A percentile compares a stretch with the other conserved stretches of the same genome.
Evolutionary conservation across 2,329 filamentous ascomycete species (phyloP).

Genomic region (Xylaria sp.): DNA sequence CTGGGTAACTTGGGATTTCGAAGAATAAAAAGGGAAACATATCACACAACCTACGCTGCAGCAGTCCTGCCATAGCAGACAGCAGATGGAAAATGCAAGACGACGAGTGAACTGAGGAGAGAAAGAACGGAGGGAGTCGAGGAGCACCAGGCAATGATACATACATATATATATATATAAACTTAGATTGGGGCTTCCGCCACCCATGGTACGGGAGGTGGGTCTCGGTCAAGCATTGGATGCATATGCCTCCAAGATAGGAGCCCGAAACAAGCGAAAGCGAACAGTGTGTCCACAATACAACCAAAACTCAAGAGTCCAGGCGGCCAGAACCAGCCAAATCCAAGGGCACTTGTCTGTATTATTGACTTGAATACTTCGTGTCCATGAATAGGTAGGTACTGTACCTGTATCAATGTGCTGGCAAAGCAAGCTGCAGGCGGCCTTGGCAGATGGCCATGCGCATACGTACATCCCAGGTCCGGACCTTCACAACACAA

Average conservation of each 20-base stretch:
- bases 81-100: background rate
- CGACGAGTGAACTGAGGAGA: background rate
- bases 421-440: slow-evolving; percentile 31
- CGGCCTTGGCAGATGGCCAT: slow-evolving; percentile 32
- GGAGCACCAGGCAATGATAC: background rate
- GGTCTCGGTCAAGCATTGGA: slow-evolving; percentile 31
- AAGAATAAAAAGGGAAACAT: background rate
- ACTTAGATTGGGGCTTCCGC: slow-evolving; percentile 14
- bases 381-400: too few relatives aligned
- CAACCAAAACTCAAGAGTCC: slow-evolving; percentile 17
- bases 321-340: background rate
- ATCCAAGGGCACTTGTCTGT: slow-evolving; percentile 3
- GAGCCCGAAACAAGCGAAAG: slow-evolving; percentile 11
- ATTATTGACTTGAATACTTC: slow-evolving; percentile 9
- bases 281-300: slow-evolving; percentile 21
- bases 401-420: slow-evolving; percentile 21
- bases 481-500: slow-evolving; percentile 19
- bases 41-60: slow-evolving; percentile 1
- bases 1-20: background rate
- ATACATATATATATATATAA: background rate
- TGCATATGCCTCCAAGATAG: slow-evolving; percentile 12
- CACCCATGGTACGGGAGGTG: slow-evolving; percentile 17
- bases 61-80: background rate
- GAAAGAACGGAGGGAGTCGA: background rate
- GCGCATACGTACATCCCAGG: slow-evolving; percentile 26